Conservation (phyloP, 2,329 filamentous ascomycete species). For the Bipolaris cookei region DNA sequence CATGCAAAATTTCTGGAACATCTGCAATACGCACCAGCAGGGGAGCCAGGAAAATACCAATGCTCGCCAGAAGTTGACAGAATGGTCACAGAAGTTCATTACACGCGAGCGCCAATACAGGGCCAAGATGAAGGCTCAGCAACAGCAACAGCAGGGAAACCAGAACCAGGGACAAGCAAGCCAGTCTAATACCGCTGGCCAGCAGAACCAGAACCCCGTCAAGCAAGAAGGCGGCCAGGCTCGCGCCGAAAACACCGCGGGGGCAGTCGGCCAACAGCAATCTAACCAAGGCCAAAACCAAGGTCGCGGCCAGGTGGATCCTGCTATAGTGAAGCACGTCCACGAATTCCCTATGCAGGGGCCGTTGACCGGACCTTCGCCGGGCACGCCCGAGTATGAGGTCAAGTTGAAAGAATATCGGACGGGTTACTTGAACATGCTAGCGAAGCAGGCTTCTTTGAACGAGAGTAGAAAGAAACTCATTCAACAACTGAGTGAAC, state of each 20-base stretch:
- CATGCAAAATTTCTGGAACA: conserved; percentile 62
- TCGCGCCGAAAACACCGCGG: conserved; percentile 13
- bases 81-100: conserved; percentile 60
- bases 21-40: conserved; percentile 56
- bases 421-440: conserved; percentile 44
- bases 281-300: conserved; percentile 19
- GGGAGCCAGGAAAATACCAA: conserved; percentile 58
- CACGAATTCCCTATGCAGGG: conserved; percentile 44
- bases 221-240: conserved; percentile 29
- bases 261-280: conserved; percentile 15
- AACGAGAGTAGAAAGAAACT: conserved; percentile 36
- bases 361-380: conserved; percentile 34
- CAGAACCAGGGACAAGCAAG: conserved; percentile 31
- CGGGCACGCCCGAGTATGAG: conserved; percentile 47
- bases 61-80: conserved; percentile 59
- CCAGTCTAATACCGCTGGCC: conserved; percentile 34
- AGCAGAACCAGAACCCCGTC: conserved; percentile 39
- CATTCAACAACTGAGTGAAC: conserved; percentile 38
- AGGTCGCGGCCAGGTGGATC: conserved; percentile 27
- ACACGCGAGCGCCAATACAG: conserved; percentile 53
- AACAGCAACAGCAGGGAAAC: conserved; percentile 24
- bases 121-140: conserved; percentile 45
- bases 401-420: conserved; percentile 46
- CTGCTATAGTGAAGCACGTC: conserved; percentile 48
- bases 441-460: conserved; percentile 42